Evolutionary conservation across 306 rosid species (phyloP), one percentile per base, ranked within the genome.

Genomic region (Carpinus fangiana): DNA sequence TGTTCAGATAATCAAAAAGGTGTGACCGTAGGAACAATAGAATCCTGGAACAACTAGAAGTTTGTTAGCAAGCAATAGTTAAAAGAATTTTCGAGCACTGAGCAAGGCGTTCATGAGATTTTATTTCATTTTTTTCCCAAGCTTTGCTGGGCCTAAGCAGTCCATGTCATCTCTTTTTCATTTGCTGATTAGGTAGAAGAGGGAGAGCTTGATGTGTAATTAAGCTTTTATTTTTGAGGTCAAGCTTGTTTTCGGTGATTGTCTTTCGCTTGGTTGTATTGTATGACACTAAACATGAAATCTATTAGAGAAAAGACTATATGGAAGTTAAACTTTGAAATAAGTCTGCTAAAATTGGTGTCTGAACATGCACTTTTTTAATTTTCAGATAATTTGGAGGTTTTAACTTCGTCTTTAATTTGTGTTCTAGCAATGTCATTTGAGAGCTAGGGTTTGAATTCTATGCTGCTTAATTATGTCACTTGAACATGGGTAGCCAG

Each of bases 1-100:
- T 46, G 99, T 95, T 80, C 99, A 95, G 87, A 93, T 93, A 76
- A 93, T 96, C 80, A 93, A 96, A 78, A 93, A 96, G 91, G 90
- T 96, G 80, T 93, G 79, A 84, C 76, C n/a, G 45, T 48, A 7
- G 12, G 5, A 56, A 20, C 43, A 64, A 53, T 12, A 46, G 12
- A 52, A 72, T 48, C 51, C 62, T 75, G 52, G n/a, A 72, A 53
- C 68, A 56, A 18, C 47, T 43, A 55, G 16, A 26, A 72, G 46
- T 47, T 18, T 14, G 75, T 52, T 70, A 28, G 70, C 56, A 74
- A 70, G 78, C 78, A 45, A 45, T 74, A 51, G 55, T 52, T 45
- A 38, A 36, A 57, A 41, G 59, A 72, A 75, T 59, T 31, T 86
- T 52, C n/a, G 36, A 68, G 81, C 74, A 41, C 7, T 0, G 45